phyloP scores from a whole-genome alignment of 2,329 filamentous ascomycete species.

The Phialocephala subalpina region DNA sequence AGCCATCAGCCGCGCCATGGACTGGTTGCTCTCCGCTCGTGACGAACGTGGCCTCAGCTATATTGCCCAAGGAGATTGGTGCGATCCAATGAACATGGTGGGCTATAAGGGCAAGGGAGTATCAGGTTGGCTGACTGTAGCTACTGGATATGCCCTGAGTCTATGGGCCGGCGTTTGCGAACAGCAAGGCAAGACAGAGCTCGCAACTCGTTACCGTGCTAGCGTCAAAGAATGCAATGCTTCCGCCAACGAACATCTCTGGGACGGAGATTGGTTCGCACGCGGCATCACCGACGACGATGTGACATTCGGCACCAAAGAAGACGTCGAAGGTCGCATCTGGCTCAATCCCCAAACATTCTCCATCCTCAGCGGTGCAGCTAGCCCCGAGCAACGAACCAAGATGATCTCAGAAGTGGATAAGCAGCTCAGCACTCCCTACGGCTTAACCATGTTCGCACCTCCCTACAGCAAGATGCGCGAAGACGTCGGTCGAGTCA shows the following conservation, averaged over 20 bases:
- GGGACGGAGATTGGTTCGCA: constrained; percentile 64
- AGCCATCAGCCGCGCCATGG: constrained; percentile 63
- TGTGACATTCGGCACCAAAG: constrained; percentile 58
- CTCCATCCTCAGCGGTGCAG: constrained; percentile 62
- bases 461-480: constrained; percentile 63
- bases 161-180: constrained; percentile 62
- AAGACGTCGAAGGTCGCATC: constrained; percentile 61
- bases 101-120: constrained; percentile 64
- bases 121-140: constrained; percentile 65
- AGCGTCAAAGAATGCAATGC: constrained; percentile 56
- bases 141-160: constrained; percentile 60
- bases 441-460: constrained; percentile 63
- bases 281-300: constrained; percentile 65
- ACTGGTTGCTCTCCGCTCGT: constrained; percentile 60
- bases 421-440: constrained; percentile 59
- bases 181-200: constrained; percentile 48
- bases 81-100: constrained; percentile 70
- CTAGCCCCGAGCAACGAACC: constrained; percentile 49
- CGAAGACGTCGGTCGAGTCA: constrained; percentile 65
- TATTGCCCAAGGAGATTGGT: constrained; percentile 67
- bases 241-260: constrained; percentile 59
- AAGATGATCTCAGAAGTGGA: constrained; percentile 59
- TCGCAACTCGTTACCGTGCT: constrained; percentile 54
- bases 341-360: constrained; percentile 66
- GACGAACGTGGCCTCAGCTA: constrained; percentile 62